A percentile compares a stretch with the other conserved stretches of the same genome.
Conservation (phyloP, 306 rosid species). For the Fagus sylvatica region DNA sequence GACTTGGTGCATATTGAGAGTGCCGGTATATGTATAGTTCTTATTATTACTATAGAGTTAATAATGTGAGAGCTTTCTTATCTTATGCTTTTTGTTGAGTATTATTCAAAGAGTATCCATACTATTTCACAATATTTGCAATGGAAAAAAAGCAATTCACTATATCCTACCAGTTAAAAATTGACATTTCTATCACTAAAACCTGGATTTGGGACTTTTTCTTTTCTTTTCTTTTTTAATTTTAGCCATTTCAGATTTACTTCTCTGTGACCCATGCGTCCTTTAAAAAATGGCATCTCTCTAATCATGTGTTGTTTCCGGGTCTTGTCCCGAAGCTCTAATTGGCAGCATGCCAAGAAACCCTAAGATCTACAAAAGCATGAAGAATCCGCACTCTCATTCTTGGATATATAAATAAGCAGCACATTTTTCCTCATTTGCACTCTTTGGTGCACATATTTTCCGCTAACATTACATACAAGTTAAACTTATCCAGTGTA, state of each 20-base stretch:
- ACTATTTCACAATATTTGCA: not conserved
- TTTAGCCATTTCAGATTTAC: not conserved
- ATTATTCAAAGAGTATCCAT: no score
- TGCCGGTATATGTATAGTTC: no score
- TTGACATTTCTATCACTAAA: not conserved
- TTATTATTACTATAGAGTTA: no score
- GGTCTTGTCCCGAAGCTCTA: not conserved
- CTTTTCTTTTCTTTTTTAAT: no score
- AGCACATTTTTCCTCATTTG: not conserved
- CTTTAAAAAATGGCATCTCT: not conserved
- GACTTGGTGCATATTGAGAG: no score
- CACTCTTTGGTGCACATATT: not conserved
- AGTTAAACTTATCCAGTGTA: no score
- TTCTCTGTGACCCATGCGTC: not conserved
- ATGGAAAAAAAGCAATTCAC: not conserved
- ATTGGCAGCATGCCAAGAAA: not conserved
- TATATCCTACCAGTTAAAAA: not conserved
- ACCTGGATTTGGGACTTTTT: not conserved
- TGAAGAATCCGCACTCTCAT: not conserved
- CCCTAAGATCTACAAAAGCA: not conserved
- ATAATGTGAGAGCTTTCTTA: no score
- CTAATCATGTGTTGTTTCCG: not conserved
- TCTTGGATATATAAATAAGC: not conserved
- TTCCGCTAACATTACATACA: no score
- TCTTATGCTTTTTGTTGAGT: no score